phyloP scores from a whole-genome alignment of 768 basidiomycete species.

The Hygrophorus russula region DNA sequence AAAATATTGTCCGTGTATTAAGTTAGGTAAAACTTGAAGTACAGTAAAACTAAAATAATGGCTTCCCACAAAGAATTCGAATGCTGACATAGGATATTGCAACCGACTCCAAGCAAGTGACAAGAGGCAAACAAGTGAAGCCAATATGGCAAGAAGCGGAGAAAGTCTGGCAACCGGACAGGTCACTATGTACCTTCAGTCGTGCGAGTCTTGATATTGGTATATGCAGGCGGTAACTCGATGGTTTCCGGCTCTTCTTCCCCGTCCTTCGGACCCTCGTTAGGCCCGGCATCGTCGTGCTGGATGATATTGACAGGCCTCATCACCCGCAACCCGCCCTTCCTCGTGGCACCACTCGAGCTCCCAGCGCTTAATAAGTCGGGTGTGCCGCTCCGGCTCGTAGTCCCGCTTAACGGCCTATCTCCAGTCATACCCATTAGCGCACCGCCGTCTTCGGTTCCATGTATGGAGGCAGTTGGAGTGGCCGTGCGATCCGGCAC shows the following conservation, averaged over 20 bases:
- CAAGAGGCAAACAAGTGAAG: not conserved
- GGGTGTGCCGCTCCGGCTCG: conserved; percentile 17
- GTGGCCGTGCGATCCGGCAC: conserved; percentile 48
- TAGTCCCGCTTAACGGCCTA: not conserved
- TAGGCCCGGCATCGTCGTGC: conserved; percentile 73
- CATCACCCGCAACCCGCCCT: conserved; percentile 41
- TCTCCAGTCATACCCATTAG: conserved; percentile 4
- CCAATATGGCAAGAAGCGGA: not conserved
- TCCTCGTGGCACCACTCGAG: conserved; percentile 23
- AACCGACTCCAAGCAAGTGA: not conserved
- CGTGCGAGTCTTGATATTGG: conserved; percentile 33
- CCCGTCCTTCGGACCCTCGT: conserved; percentile 15
- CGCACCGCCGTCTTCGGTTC: conserved; percentile 7
- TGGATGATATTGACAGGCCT: conserved; percentile 73
- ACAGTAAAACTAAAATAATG: no score
- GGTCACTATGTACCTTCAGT: not conserved
- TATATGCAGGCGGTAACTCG: conserved; percentile 79
- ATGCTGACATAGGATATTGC: no score
- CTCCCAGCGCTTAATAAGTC: not conserved
- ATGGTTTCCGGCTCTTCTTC: conserved; percentile 56
- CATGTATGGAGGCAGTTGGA: conserved; percentile 18
- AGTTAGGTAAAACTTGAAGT: no score
- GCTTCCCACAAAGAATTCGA: no score
- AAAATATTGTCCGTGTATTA: no score
- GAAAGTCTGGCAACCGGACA: not conserved